Conservation (phyloP, 768 basidiomycete species). For the Mycena vitilis region DNA sequence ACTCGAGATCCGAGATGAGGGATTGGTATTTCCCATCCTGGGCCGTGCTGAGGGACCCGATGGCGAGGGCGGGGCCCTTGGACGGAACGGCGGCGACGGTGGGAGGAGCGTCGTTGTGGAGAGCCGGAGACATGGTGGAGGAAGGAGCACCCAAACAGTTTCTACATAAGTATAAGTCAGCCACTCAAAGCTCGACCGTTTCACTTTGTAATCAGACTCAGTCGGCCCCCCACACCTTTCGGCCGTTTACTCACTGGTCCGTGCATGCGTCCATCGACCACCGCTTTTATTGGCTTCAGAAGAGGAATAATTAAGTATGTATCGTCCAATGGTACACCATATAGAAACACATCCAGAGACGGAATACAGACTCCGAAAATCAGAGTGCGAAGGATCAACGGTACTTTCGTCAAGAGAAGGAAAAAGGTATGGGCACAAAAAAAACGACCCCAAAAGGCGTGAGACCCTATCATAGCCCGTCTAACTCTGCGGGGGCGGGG, state of each 20-base stretch:
- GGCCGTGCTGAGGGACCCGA: slow-evolving; percentile 84
- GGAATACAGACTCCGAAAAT: slow-evolving; percentile 11
- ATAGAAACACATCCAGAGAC: slow-evolving; percentile 12
- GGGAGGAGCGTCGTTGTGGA: slow-evolving; percentile 52
- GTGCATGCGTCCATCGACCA: too few relatives aligned
- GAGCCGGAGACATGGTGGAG: slow-evolving; percentile 70
- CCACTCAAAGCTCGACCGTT: not conserved
- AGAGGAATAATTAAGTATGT: not conserved
- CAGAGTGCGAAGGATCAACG: slow-evolving; percentile 15
- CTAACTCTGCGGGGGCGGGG: slow-evolving; percentile 47
- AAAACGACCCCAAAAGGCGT: not conserved
- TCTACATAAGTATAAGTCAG: slow-evolving; percentile 22
- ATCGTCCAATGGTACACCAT: slow-evolving; percentile 8
- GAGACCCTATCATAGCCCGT: not conserved
- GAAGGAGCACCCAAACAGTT: not conserved
- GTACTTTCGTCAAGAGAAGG: slow-evolving; percentile 12
- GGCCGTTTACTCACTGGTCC: not conserved
- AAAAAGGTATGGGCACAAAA: not conserved
- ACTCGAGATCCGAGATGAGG: slow-evolving; percentile 70
- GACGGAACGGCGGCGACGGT: slow-evolving; percentile 39
- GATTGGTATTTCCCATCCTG: slow-evolving; percentile 84
- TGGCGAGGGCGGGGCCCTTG: slow-evolving; percentile 68
- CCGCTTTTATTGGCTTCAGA: not conserved
- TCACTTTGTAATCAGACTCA: slow-evolving; percentile 1
- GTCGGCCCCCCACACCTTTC: not conserved